Conservation (phyloP, 192 early-diverging fungal genomes). For the Phycomyces blakesleeanus region DNA sequence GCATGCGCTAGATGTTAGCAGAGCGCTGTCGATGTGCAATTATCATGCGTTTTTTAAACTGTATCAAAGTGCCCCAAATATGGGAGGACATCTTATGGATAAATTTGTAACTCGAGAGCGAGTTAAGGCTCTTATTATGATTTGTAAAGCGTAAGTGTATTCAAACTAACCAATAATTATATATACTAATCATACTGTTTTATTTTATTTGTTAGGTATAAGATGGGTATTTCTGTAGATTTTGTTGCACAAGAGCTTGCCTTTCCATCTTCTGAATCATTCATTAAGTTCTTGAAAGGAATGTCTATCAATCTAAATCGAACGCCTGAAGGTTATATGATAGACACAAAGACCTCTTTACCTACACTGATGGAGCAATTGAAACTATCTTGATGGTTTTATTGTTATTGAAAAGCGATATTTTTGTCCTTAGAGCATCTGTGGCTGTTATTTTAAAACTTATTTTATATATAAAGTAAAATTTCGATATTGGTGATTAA, state of each 20-base stretch:
- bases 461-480: too few relatives aligned
- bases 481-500: too few relatives aligned
- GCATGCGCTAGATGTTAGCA: slow-evolving; percentile 83
- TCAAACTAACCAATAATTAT: background rate
- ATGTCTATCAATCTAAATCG: slow-evolving; percentile 23
- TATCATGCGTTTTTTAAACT: slow-evolving; percentile 83
- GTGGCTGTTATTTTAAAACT: too few relatives aligned
- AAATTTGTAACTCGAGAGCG: slow-evolving; percentile 88
- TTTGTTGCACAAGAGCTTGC: slow-evolving; percentile 6
- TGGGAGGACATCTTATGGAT: slow-evolving; percentile 90
- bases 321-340: slow-evolving; percentile 11
- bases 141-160: slow-evolving; percentile 69
- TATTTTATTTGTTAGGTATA: slow-evolving; percentile 4
- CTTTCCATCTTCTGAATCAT: slow-evolving; percentile 7
- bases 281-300: slow-evolving; percentile 49
- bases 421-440: too few relatives aligned
- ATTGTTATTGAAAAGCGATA: too few relatives aligned
- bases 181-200: background rate
- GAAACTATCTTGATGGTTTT: slow-evolving; percentile 24
- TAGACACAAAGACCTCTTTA: slow-evolving; percentile 62
- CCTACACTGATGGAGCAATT: slow-evolving; percentile 46
- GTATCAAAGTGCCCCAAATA: slow-evolving; percentile 75
- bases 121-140: slow-evolving; percentile 65
- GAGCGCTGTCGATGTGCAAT: slow-evolving; percentile 75
- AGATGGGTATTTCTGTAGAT: slow-evolving; percentile 5